Evolutionary conservation across 192 early-diverging fungal species (phyloP), one percentile per base, ranked within the genome.

Genomic region (Anaeromyces robustus): DNA sequence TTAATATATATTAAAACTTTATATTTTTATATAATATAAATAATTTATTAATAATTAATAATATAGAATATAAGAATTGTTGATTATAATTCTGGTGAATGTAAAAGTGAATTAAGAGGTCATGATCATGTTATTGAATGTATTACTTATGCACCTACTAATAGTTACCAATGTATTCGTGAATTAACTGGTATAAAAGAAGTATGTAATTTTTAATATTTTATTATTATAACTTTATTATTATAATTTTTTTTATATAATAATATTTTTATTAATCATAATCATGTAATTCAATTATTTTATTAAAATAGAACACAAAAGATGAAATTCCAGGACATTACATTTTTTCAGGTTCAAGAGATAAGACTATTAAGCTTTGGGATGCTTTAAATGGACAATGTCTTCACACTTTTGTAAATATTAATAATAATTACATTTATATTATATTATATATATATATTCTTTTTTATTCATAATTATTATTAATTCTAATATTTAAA

Each of bases 81-180:
- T 94, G 95, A 97, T 81, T 80, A 89, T 5, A 41, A 85, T 11
- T 86, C 90, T 12, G 94, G 94, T 68, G 94, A 95, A 77, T 89
- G 88, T 82, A 92, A 93, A 82, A 87, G 85, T 80, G 94, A 95
- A 77, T 86, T 97, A 83, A 88, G 94, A 41, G 96, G 95, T 29
- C 97, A 98, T 85, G 94, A 94, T 19, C 95, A 98, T 82, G 96
- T 98, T n/a, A 93, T 98, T 32, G 97, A 98, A 83, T 94, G 92
- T 77, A 92, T 94, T 1, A 89, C 89, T 26, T 98, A 96, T 88
- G 94, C 92, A 26, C 97, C 97, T 16, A 78, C 85, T 26, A 85
- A 80, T 30, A 86, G 93, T 9, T 90, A 92, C 79, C 85, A 91
- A n/a, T 87, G 83, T 78, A 87, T 96, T 68, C 88, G 89, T 29